Percentiles rank a stretch among this genome's conserved stretches.
These are phyloP conservation scores for Phytopythium delawarense DNA, from an alignment of 352 stramenopile species.

Conservation along the genomic window DNA sequence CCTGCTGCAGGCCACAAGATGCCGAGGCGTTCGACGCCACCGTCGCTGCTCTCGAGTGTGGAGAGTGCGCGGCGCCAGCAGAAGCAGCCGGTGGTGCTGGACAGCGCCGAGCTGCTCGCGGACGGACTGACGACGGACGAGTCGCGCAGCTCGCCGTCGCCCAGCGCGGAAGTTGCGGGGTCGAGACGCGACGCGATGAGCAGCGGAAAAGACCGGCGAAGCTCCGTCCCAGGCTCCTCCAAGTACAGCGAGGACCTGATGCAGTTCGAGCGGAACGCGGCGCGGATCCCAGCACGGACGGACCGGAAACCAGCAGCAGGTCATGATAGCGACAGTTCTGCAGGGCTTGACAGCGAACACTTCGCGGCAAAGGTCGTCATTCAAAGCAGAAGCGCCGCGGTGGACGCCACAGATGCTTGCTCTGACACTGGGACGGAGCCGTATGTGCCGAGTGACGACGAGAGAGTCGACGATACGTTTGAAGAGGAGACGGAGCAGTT, in stretches of 20 bases:
- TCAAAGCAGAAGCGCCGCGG: not conserved
- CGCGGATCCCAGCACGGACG: not conserved
- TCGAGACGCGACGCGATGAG: not conserved
- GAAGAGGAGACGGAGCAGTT: constrained; percentile 8
- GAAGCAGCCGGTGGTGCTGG: constrained; percentile 3
- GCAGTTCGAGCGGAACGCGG: constrained; percentile 3
- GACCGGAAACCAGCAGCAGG: not conserved
- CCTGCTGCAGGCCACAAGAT: not conserved
- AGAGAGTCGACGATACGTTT: constrained; percentile 9
- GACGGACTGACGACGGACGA: not conserved
- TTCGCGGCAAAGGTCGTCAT: not conserved
- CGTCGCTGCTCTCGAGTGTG: constrained; percentile 20
- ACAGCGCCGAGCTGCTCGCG: not conserved
- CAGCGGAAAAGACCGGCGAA: not conserved
- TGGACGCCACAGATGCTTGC: constrained; percentile 11
- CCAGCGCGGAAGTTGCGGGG: not conserved
- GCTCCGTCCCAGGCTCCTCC: constrained; percentile 3
- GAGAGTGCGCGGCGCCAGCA: constrained; percentile 19
- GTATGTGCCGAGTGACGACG: constrained; percentile 10
- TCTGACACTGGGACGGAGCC: constrained; percentile 23
- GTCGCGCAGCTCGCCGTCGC: not conserved
- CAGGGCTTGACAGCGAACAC: not conserved
- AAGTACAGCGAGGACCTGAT: constrained; percentile 33
- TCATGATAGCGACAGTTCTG: not conserved
- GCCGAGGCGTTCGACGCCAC: constrained; percentile 9